A percentile compares a stretch with the other conserved stretches of the same genome.
phyloP scores from a whole-genome alignment of 345 rosid genomes.

The Eucalyptus marginata region DNA sequence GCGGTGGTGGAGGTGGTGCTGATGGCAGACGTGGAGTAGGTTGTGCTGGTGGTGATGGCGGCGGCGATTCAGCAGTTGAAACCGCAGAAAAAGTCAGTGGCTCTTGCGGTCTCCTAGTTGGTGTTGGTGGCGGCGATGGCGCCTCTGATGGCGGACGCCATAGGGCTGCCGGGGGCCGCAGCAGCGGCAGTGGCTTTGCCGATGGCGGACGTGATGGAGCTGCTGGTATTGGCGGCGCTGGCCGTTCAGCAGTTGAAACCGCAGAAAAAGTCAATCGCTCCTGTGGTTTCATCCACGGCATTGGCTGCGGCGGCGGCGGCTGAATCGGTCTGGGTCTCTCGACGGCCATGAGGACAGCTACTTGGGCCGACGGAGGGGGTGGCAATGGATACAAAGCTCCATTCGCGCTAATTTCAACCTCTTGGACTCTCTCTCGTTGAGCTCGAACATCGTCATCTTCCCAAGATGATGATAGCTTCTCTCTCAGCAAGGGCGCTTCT shows the following conservation, averaged over 20 bases:
- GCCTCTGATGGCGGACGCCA: neutral
- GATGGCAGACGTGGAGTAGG: neutral
- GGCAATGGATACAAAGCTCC: neutral
- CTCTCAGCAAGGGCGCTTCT: constrained; percentile 49
- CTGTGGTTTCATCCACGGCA: neutral
- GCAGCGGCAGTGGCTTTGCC: neutral
- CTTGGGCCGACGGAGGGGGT: constrained; percentile 10
- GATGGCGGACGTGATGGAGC: neutral
- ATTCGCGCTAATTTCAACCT: neutral
- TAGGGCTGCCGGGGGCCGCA: neutral
- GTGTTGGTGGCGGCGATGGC: neutral
- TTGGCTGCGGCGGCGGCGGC: neutral
- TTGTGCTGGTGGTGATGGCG: neutral
- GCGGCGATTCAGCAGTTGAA: neutral
- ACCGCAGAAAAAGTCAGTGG: neutral
- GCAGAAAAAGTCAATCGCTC: neutral
- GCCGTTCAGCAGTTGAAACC: neutral
- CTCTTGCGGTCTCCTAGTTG: neutral
- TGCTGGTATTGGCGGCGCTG: constrained; percentile 4
- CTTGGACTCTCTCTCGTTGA: constrained; percentile 6
- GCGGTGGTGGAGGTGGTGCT: neutral
- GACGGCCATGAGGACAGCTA: neutral
- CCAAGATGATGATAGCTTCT: neutral
- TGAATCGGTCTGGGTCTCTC: constrained; percentile 1
- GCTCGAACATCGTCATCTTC: constrained; percentile 21